Base-by-base conservation (phyloP, 2,329 filamentous ascomycete species). In the Penicillium expansum region DNA sequence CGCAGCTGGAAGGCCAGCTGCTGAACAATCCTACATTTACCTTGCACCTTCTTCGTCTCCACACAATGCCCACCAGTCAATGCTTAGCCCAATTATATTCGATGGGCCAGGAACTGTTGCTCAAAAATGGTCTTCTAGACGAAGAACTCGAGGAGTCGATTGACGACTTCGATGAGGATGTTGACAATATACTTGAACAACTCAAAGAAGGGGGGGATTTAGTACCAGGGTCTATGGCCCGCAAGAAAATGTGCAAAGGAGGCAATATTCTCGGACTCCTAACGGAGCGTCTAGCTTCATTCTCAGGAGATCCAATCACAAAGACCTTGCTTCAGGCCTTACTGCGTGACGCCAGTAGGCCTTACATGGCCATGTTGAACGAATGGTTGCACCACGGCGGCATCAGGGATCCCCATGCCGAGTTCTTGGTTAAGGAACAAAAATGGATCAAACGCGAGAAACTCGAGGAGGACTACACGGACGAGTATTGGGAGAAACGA, bases 401-500 rank as follows among this genome's bases (percentile, higher is more conserved):
- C 48, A 97, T 99, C 73, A 91, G 89, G 68, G 94, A 99, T 71
- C 91, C 92, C 0, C 93, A 97, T 72, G 85, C 87, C 1, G 94
- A 99, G 73, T 99, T 99, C 65, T 78, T 99, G 52, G 87, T 99
- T 69, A 95, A 95, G 70, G 94, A 97, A 73, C 91, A 96, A 67
- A 95, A 93, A 74, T 96, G 92, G 69, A 97, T 99, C 66, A 88
- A 89, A 57, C 85, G 94, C 39, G 94, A 97, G 72, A 84, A 90
- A 57, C 79, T 99, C 3, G 92, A 97, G 69, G 88, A 96, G 70
- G 94, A 99, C 73, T 99, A 97, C 69, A 99, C 93, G 0, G 94
- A 99, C 72, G 94, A 99, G 69, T 99, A 99, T 74, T 99, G 94
- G 94, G 94, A 99, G 73, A 91, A 96, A 69, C 84, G 94, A 61